Base-by-base conservation (phyloP, 768 basidiomycete species). In the Kwoniella sp. region DNA sequence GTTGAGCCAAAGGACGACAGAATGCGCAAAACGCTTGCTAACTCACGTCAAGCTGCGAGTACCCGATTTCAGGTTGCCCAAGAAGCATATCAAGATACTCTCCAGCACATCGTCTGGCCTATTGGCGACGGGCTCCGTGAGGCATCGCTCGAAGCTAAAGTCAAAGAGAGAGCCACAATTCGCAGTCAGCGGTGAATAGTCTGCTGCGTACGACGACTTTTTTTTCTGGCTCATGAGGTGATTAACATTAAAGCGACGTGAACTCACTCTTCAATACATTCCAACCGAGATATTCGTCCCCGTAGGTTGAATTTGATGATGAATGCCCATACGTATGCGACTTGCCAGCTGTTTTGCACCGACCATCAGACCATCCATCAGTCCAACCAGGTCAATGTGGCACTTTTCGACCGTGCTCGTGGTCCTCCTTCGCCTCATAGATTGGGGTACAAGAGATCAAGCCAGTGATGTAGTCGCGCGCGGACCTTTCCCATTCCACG, bases 241-340 rank as follows among this genome's bases (percentile, higher is more conserved):
- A 25, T 2, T 37, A 38, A 30, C 20, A 20, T 51, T 26, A 41
- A 41, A 59, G 17, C 17, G 62, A 55, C 22, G n/a, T n/a, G n/a
- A 37, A 70, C 71, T 34, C 34, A 76, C 74, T 76, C 74, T 65
- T 73, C 66, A 4, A 72, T 30, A 61, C 59, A 68, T 51, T 73
- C 74, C 17, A 76, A 48, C 29, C 58, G 67, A 22, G 48, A 47
- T 30, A 76, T 72, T 13, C 64, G 54, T 11, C 56, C 64, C 34
- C 51, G 22, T 34, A 58, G 37, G 20, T 70, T 70, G 65, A 76
- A 76, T 55, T 73, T 73, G 45, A 63, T 51, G 48, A 76, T 73
- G 61, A 76, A 76, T n/a, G 70, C 68, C 74, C 74, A 76, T 30
- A 72, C 70, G 52, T 76, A 76, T 2, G 74, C 68, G 47, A 73